A percentile compares a stretch with the other conserved stretches of the same genome.
These are phyloP conservation scores for Sporothrix brunneoviolacea DNA, from an alignment of 2,329 filamentous ascomycete species.

Conservation along the genomic window DNA sequence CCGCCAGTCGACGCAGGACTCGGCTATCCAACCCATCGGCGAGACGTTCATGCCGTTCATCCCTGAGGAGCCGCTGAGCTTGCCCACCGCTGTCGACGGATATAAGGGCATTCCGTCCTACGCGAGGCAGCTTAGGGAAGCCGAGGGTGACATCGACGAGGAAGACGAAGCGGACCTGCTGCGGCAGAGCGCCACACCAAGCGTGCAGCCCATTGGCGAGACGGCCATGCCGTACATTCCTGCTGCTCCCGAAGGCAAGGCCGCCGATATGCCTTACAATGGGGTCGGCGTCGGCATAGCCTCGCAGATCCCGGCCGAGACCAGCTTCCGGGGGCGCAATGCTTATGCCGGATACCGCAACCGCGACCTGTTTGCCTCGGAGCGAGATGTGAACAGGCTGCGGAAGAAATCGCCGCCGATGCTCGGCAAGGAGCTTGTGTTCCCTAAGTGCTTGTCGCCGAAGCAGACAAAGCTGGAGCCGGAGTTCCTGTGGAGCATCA, in stretches of 20 bases:
- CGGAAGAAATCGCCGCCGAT: slow-evolving; percentile 65
- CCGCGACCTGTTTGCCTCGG: slow-evolving; percentile 41
- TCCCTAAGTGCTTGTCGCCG: slow-evolving; percentile 76
- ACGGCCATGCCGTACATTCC: slow-evolving; percentile 28
- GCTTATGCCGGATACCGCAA: slow-evolving; percentile 39
- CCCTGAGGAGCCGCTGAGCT: slow-evolving; percentile 22
- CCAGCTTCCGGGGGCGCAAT: slow-evolving; percentile 34
- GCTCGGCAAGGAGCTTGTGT: slow-evolving; percentile 74
- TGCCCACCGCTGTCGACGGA: slow-evolving; percentile 1
- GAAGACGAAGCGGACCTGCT: slow-evolving; percentile 19
- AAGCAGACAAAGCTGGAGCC: slow-evolving; percentile 79
- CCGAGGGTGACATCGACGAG: slow-evolving; percentile 16
- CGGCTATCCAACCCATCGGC: slow-evolving; percentile 24
- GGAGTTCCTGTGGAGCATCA: slow-evolving; percentile 55
- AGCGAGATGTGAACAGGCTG: slow-evolving; percentile 41
- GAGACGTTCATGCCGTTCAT: slow-evolving; percentile 28
- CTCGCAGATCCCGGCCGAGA: slow-evolving; percentile 32
- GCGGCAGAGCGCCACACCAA: slow-evolving; percentile 6
- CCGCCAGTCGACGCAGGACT: slow-evolving; percentile 18
- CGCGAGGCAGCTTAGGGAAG: slow-evolving; percentile 14
- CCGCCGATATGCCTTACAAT: slow-evolving; percentile 1
- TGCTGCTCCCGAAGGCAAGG: slow-evolving; percentile 22
- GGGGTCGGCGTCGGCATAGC: too few relatives aligned
- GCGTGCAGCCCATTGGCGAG: slow-evolving; percentile 25
- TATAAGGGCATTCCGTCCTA: slow-evolving; percentile 16